Evolutionary conservation across 768 basidiomycete genomes (phyloP).

Genomic region (Sistotremastrum niveocremeum): DNA sequence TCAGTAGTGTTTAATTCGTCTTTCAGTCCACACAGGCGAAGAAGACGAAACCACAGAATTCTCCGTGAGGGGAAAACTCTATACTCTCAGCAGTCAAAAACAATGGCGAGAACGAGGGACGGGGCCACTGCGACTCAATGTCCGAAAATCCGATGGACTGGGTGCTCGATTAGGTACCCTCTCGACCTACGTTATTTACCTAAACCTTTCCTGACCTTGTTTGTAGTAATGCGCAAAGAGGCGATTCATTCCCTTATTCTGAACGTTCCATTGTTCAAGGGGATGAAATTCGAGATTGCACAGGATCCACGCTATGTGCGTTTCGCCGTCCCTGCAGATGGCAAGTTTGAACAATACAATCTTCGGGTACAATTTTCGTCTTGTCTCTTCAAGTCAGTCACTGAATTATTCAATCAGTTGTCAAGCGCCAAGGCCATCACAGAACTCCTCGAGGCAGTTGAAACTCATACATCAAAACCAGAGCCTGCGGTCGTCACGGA

Average conservation of each 20-base stretch:
- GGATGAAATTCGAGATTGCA: constrained; percentile 59
- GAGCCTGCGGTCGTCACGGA: too few relatives aligned
- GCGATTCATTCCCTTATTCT: constrained; percentile 63
- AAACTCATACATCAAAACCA: too few relatives aligned
- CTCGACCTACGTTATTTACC: background rate
- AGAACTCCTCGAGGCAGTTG: too few relatives aligned
- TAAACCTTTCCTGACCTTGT: constrained; percentile 4
- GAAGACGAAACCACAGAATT: constrained; percentile 69
- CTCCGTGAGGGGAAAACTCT: constrained; percentile 69
- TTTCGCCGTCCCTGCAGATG: constrained; percentile 57
- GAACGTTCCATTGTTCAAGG: constrained; percentile 63
- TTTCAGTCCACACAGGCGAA: constrained; percentile 58
- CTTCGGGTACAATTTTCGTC: constrained; percentile 37
- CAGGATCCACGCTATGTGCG: constrained; percentile 72
- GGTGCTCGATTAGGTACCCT: constrained; percentile 53
- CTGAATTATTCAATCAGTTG: too few relatives aligned
- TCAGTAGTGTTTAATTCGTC: constrained; percentile 1
- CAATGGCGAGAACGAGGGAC: constrained; percentile 72
- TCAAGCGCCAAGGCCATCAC: too few relatives aligned
- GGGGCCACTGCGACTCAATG: constrained; percentile 58
- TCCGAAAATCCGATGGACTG: constrained; percentile 44
- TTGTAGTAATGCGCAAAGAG: constrained; percentile 73
- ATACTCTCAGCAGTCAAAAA: constrained; percentile 38
- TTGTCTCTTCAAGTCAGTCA: background rate
- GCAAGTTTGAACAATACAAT: constrained; percentile 55